Percentiles rank a stretch among this genome's conserved stretches.
These are phyloP conservation scores for Nemophila menziesii DNA, from an alignment of 257 asterid genomes.

Conservation along the genomic window DNA sequence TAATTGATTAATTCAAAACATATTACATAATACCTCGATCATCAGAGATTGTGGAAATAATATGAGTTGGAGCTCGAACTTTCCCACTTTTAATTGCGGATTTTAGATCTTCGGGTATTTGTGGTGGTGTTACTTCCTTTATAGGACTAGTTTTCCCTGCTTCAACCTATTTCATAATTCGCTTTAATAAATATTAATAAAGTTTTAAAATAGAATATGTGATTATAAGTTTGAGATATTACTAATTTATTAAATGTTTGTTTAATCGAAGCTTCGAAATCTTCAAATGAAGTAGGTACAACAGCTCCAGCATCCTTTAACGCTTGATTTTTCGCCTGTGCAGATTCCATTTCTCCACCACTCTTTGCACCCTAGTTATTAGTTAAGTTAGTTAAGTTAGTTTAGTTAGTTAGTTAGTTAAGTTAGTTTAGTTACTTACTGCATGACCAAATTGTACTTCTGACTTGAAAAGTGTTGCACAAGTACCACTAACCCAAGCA, in stretches of 20 bases:
- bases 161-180: slow-evolving; percentile 36
- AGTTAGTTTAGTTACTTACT: slow-evolving; percentile 58
- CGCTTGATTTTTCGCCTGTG: slow-evolving; percentile 97
- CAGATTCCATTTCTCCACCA: slow-evolving; percentile 99
- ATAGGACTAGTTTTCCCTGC: slow-evolving; percentile 65
- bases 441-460: slow-evolving; percentile 99
- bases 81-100: slow-evolving; percentile 91
- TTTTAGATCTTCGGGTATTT: slow-evolving; percentile 94
- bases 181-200: slow-evolving; percentile 2
- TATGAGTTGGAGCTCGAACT: slow-evolving; percentile 98
- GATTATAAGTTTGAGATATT: slow-evolving; percentile 3
- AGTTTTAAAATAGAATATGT: slow-evolving; percentile 5
- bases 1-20: too few relatives aligned
- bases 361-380: slow-evolving; percentile 93
- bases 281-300: slow-evolving; percentile 96
- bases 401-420: too few relatives aligned
- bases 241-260: slow-evolving; percentile 76
- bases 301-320: slow-evolving; percentile 89
- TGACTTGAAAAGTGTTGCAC: slow-evolving; percentile 95
- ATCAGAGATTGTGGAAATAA: slow-evolving; percentile 94
- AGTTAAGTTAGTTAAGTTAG: too few relatives aligned
- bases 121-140: slow-evolving; percentile 89
- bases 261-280: slow-evolving; percentile 78
- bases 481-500: slow-evolving; percentile 99
- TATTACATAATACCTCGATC: slow-evolving; percentile 88